phyloP scores from a whole-genome alignment of 1,139 yeast species.

The Sugiyamaella japonica region DNA sequence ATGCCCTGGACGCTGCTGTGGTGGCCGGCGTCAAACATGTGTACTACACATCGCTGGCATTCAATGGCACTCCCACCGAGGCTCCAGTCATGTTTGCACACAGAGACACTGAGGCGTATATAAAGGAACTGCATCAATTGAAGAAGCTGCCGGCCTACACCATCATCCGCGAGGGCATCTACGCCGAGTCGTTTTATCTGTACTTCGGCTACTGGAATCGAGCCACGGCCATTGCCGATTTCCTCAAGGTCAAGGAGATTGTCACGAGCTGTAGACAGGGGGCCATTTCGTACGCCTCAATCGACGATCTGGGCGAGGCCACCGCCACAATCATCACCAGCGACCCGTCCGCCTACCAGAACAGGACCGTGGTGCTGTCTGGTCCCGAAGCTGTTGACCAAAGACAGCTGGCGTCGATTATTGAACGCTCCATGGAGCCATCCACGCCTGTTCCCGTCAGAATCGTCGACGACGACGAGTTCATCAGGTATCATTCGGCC shows the following conservation, averaged over 20 bases:
- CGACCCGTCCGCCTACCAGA: background rate
- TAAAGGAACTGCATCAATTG: background rate
- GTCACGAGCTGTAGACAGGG: slow-evolving; percentile 9
- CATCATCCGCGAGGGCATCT: slow-evolving; percentile 16
- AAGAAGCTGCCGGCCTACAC: slow-evolving; percentile 10
- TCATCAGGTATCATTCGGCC: slow-evolving; percentile 3
- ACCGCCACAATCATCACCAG: slow-evolving; percentile 14
- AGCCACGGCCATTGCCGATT: slow-evolving; percentile 14
- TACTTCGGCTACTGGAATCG: slow-evolving; percentile 14
- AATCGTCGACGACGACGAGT: background rate
- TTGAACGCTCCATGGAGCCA: background rate
- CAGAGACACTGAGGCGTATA: slow-evolving; percentile 12
- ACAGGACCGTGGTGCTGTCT: background rate
- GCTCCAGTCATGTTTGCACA: slow-evolving; percentile 18
- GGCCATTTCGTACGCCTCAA: slow-evolving; percentile 13
- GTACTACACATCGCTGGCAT: slow-evolving; percentile 17
- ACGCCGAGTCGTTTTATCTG: slow-evolving; percentile 8
- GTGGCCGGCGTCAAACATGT: slow-evolving; percentile 16
- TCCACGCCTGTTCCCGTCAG: slow-evolving; percentile 3
- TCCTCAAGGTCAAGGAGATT: slow-evolving; percentile 3
- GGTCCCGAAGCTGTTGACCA: slow-evolving; percentile 3
- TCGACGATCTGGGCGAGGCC: slow-evolving; percentile 17
- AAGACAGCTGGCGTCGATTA: slow-evolving; percentile 7
- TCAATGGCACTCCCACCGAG: slow-evolving; percentile 16
- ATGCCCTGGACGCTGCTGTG: slow-evolving; percentile 15